Evolutionary conservation across 768 basidiomycete species (phyloP).

Genomic region (Auricularia heimuer): DNA sequence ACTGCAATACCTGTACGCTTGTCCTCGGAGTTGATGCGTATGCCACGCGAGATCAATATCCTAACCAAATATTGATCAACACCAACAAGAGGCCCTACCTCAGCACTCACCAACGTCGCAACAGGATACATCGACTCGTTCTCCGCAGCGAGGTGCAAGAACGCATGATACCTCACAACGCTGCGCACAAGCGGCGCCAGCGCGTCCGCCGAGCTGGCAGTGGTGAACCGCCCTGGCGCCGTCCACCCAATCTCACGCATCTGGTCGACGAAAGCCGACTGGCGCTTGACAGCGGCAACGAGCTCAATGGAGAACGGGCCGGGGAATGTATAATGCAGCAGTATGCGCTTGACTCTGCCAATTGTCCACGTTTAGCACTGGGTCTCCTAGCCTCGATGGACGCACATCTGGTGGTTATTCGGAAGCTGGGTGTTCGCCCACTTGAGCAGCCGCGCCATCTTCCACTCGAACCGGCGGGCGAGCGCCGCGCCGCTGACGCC

Average conservation of each 20-base stretch:
- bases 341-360: background rate
- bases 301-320: background rate
- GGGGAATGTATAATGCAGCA: background rate
- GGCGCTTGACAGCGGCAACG: background rate
- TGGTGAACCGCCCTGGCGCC: background rate
- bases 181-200: background rate
- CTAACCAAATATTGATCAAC: conserved; percentile 16
- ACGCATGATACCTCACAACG: background rate
- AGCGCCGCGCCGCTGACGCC: too few species aligned
- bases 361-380: background rate
- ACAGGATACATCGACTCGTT: background rate
- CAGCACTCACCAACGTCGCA: background rate
- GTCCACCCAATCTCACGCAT: background rate
- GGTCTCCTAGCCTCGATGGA: too few species aligned
- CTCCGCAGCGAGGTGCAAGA: background rate
- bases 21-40: conserved; percentile 56
- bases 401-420: too few species aligned
- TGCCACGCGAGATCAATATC: conserved; percentile 74
- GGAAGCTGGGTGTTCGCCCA: too few species aligned
- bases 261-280: background rate
- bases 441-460: too few species aligned
- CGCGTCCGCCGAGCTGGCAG: background rate
- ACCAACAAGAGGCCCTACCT: background rate
- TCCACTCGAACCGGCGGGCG: too few species aligned
- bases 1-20: conserved; percentile 20